phyloP scores from a whole-genome alignment of 768 basidiomycete genomes.

The Tubosaeta sp. region DNA sequence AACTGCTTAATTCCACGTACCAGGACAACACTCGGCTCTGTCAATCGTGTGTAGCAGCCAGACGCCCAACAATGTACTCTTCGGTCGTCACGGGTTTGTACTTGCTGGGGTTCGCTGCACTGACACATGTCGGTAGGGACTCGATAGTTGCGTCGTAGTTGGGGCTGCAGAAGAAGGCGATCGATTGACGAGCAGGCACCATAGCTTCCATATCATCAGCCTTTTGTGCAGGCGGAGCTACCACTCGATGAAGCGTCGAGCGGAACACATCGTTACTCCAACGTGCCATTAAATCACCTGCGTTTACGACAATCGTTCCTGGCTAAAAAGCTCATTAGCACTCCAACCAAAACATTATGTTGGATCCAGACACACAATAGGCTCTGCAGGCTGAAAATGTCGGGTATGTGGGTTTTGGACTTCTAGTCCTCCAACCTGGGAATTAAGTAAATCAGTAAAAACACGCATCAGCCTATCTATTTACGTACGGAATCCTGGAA shows the following conservation, averaged over 20 bases:
- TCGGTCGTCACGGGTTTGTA: conserved; percentile 69
- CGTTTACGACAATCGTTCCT: conserved; percentile 78
- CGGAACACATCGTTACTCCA: conserved; percentile 82
- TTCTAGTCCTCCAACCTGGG: conserved; percentile 75
- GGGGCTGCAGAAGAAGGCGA: conserved; percentile 87
- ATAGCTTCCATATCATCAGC: conserved; percentile 46
- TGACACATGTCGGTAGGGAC: conserved; percentile 61
- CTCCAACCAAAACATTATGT: background rate
- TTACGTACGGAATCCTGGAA: conserved; percentile 67
- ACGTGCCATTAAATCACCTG: conserved; percentile 74
- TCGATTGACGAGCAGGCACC: conserved; percentile 68
- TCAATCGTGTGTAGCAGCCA: conserved; percentile 55
- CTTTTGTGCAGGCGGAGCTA: conserved; percentile 57
- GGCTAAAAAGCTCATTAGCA: conserved; percentile 41
- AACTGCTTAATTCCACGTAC: background rate
- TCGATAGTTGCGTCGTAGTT: conserved; percentile 64
- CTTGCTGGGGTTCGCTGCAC: conserved; percentile 47
- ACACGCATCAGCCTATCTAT: background rate
- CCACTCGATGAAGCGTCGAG: conserved; percentile 81
- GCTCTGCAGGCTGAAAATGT: conserved; percentile 64
- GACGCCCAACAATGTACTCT: conserved; percentile 70
- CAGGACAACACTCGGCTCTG: background rate
- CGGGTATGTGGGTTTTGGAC: conserved; percentile 78
- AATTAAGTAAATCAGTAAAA: background rate
- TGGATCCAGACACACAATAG: conserved; percentile 52